These are phyloP conservation scores for Cryptosporidium parvum DNA, from an alignment of 169 alveolate species.

Conservation along the genomic window DNA sequence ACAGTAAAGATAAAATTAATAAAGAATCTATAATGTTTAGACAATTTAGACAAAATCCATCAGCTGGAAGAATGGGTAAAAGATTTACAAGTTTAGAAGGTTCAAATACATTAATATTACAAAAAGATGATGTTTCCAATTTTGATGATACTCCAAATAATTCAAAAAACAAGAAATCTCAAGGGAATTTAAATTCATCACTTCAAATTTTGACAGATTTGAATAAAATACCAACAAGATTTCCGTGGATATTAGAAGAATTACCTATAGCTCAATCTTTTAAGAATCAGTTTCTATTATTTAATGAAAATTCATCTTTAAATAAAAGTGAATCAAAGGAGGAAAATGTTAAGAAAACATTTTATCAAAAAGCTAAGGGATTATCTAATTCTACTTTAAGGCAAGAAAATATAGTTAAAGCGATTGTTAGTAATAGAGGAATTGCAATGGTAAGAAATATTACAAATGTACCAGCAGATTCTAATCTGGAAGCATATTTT, in stretches of 20 bases:
- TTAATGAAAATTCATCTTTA: slow-evolving; percentile 17
- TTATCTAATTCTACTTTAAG: background rate
- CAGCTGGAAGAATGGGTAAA: slow-evolving; percentile 63
- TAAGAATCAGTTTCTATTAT: slow-evolving; percentile 17
- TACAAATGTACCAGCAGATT: slow-evolving; percentile 56
- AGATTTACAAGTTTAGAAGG: slow-evolving; percentile 7
- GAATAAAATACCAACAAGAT: slow-evolving; percentile 41
- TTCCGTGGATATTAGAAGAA: slow-evolving; percentile 58
- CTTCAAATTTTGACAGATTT: slow-evolving; percentile 6
- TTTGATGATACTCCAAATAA: slow-evolving; percentile 25
- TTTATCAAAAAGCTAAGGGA: slow-evolving; percentile 46
- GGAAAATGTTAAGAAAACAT: slow-evolving; percentile 46
- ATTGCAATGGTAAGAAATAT: slow-evolving; percentile 69
- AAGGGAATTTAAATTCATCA: background rate
- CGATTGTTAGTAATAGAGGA: slow-evolving; percentile 48
- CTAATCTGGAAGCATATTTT: slow-evolving; percentile 52
- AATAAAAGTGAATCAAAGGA: slow-evolving; percentile 5
- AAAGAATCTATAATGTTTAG: slow-evolving; percentile 45
- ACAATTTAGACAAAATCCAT: slow-evolving; percentile 24
- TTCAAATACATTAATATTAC: background rate
- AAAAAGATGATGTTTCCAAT: slow-evolving; percentile 24
- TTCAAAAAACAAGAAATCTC: slow-evolving; percentile 4
- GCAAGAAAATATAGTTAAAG: slow-evolving; percentile 48
- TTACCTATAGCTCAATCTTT: slow-evolving; percentile 36
- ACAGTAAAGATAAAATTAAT: slow-evolving; percentile 7